Conservation (phyloP, 495 filamentous ascomycete species). For the Schizothecium vesticola region DNA sequence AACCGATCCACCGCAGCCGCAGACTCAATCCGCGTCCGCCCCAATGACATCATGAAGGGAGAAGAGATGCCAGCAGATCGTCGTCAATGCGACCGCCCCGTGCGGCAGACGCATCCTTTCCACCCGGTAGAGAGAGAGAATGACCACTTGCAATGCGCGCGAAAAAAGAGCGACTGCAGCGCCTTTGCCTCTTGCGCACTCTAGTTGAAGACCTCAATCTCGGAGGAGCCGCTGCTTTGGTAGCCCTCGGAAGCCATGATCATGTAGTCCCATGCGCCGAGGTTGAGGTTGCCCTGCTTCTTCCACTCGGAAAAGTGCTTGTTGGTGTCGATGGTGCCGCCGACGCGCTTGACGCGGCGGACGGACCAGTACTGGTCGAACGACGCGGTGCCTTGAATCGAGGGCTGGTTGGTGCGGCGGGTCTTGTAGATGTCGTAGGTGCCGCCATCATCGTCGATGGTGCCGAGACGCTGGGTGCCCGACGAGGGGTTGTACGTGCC, state of each 20-base stretch:
- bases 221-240: slow-evolving; percentile 31
- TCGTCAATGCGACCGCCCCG: not conserved
- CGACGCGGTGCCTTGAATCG: slow-evolving; percentile 52
- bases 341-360: slow-evolving; percentile 29
- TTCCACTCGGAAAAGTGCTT: slow-evolving; percentile 55
- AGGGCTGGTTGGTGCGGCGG: slow-evolving; percentile 52
- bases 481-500: slow-evolving; percentile 51
- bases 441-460: slow-evolving; percentile 51
- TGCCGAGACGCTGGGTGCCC: slow-evolving; percentile 41
- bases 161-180: not conserved
- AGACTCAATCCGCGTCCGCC: not conserved
- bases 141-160: not conserved
- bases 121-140: not conserved
- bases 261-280: slow-evolving; percentile 49
- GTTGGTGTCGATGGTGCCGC: slow-evolving; percentile 31
- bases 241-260: slow-evolving; percentile 50
- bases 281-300: slow-evolving; percentile 30
- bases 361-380: slow-evolving; percentile 63
- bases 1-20: not conserved
- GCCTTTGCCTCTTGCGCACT: not conserved
- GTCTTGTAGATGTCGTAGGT: slow-evolving; percentile 59
- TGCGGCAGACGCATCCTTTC: not conserved
- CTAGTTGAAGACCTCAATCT: slow-evolving; percentile 29
- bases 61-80: not conserved
- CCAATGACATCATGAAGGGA: not conserved